Percentiles rank a stretch among this genome's conserved stretches.
These are phyloP conservation scores for Boletus rubroflammeus DNA, from an alignment of 768 basidiomycete species.

Conservation along the genomic window DNA sequence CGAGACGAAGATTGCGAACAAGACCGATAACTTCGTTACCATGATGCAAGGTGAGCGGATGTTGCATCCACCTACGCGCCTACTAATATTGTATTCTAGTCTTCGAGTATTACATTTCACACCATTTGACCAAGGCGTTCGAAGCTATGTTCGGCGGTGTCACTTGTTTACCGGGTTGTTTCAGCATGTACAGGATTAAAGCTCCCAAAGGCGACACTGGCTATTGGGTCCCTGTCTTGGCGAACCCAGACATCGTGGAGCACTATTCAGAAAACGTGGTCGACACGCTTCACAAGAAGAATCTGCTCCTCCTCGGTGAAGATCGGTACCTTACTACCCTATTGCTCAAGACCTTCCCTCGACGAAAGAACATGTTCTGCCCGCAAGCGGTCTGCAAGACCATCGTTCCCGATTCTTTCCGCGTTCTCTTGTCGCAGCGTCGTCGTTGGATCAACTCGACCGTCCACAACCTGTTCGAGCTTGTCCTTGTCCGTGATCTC, in stretches of 20 bases:
- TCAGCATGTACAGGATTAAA: slow-evolving; percentile 99
- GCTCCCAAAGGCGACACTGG: slow-evolving; percentile 94
- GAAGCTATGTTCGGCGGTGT: slow-evolving; percentile 99
- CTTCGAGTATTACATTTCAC: slow-evolving; percentile 99
- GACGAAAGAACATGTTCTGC: slow-evolving; percentile 98
- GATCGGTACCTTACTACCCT: slow-evolving; percentile 99
- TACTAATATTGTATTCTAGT: slow-evolving; percentile 46
- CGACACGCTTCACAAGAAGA: slow-evolving; percentile 99
- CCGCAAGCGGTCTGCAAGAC: slow-evolving; percentile 99
- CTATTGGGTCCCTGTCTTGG: slow-evolving; percentile 98
- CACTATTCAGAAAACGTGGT: slow-evolving; percentile 99
- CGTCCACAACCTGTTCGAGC: slow-evolving; percentile 94
- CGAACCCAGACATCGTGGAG: slow-evolving; percentile 97
- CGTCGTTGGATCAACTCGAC: slow-evolving; percentile 99
- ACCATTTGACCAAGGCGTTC: slow-evolving; percentile 98
- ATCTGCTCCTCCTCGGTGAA: slow-evolving; percentile 92
- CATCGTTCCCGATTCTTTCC: slow-evolving; percentile 94
- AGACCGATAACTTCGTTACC: slow-evolving; percentile 96
- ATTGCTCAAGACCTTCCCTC: slow-evolving; percentile 98
- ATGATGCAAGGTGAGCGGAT: slow-evolving; percentile 93
- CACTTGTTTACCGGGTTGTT: slow-evolving; percentile 98
- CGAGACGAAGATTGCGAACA: slow-evolving; percentile 99
- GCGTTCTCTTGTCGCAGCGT: slow-evolving; percentile 89
- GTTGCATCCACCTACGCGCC: neutral
- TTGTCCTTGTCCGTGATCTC: slow-evolving; percentile 93